Percentiles rank a stretch among this genome's conserved stretches.
These are phyloP conservation scores for Dothideomycetes sp. DNA, from an alignment of 2,329 filamentous ascomycete species.

Conservation along the genomic window DNA sequence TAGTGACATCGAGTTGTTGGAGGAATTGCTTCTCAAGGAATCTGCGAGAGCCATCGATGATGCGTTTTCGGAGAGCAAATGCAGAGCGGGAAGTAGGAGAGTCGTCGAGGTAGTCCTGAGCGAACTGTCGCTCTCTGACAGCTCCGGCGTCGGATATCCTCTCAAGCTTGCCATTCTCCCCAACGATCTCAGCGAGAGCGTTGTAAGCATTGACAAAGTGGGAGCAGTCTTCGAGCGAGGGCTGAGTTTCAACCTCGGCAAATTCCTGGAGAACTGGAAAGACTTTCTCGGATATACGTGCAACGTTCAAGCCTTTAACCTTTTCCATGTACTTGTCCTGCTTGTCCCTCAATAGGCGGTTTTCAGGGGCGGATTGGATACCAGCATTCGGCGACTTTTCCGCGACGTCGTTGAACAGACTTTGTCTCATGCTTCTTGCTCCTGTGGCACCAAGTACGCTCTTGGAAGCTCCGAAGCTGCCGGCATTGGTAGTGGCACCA, in stretches of 20 bases:
- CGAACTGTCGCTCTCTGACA: slow-evolving; percentile 65
- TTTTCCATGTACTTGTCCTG: slow-evolving; percentile 71
- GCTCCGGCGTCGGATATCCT: slow-evolving; percentile 50
- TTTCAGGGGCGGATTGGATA: slow-evolving; percentile 46
- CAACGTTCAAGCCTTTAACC: slow-evolving; percentile 66
- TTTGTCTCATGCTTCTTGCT: slow-evolving; percentile 30
- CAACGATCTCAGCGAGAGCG: slow-evolving; percentile 67
- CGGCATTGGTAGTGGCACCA: slow-evolving; percentile 35
- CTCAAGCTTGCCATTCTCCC: slow-evolving; percentile 54
- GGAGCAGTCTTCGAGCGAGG: slow-evolving; percentile 49
- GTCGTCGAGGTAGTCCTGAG: slow-evolving; percentile 66
- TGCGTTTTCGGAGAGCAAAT: slow-evolving; percentile 61
- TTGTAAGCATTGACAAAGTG: slow-evolving; percentile 72
- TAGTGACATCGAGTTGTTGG: slow-evolving; percentile 61
- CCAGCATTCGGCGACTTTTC: slow-evolving; percentile 36
- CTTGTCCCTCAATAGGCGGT: slow-evolving; percentile 72
- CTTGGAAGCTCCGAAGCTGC: slow-evolving; percentile 54
- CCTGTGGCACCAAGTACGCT: slow-evolving; percentile 80
- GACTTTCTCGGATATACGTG: slow-evolving; percentile 52
- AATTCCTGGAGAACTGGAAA: slow-evolving; percentile 71
- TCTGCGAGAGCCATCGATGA: slow-evolving; percentile 65
- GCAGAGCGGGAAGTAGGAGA: slow-evolving; percentile 52
- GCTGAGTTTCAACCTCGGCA: slow-evolving; percentile 58
- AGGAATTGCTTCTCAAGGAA: slow-evolving; percentile 78
- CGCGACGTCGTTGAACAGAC: slow-evolving; percentile 30